phyloP scores from a whole-genome alignment of 345 rosid species.

The Acer yangbiense region DNA sequence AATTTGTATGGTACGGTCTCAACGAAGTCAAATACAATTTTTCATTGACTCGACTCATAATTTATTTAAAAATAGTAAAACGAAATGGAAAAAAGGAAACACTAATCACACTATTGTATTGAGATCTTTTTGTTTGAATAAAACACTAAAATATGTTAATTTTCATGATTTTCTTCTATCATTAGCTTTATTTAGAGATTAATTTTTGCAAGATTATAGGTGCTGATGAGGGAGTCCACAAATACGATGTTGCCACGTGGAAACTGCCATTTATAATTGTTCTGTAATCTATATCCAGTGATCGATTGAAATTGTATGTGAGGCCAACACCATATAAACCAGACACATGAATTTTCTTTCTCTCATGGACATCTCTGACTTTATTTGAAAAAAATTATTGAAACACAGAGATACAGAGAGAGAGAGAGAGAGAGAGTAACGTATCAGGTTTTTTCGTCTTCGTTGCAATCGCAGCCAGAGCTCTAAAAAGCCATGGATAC shows the following conservation, averaged over 20 bases:
- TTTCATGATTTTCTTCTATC: not conserved
- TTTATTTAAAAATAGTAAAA: too few relatives aligned
- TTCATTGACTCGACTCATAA: too few relatives aligned
- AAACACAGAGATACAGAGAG: not conserved
- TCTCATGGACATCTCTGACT: not conserved
- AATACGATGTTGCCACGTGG: not conserved
- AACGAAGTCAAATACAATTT: too few relatives aligned
- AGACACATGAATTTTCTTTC: not conserved
- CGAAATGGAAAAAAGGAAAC: too few relatives aligned
- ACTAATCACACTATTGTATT: too few relatives aligned
- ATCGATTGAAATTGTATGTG: not conserved
- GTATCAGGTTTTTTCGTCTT: not conserved
- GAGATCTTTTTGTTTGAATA: too few relatives aligned
- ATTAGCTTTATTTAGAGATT: too few relatives aligned
- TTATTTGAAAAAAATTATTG: not conserved
- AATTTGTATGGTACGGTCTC: too few relatives aligned
- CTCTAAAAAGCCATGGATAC: constrained; percentile 41
- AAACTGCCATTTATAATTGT: not conserved
- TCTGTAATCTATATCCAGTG: not conserved
- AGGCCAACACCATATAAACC: not conserved
- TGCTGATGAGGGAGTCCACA: too few relatives aligned
- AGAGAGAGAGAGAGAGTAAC: not conserved
- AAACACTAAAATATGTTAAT: not conserved
- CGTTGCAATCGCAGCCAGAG: not conserved
- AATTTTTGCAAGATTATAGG: too few relatives aligned